Conservation (phyloP, 2,329 filamentous ascomycete genomes). For the Malbranchea zuffiana region DNA sequence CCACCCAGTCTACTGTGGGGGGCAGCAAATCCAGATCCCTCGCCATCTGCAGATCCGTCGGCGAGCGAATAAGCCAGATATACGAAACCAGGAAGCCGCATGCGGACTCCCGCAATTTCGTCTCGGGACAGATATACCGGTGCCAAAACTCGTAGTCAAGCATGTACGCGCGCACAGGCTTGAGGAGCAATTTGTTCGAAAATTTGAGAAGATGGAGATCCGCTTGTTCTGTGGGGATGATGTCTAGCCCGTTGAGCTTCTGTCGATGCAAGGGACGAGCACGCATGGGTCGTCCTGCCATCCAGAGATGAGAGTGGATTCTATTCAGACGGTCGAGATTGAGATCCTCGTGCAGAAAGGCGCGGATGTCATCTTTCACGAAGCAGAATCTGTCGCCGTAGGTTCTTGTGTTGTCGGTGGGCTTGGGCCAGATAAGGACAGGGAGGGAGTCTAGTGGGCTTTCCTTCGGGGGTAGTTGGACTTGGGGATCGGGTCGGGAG, state of each 20-base stretch:
- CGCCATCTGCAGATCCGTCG: constrained; percentile 32
- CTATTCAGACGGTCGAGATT: constrained; percentile 16
- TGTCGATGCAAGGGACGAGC: constrained; percentile 21
- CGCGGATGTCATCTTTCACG: constrained; percentile 8
- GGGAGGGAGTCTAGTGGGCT: too few species aligned
- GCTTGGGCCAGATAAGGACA: too few species aligned
- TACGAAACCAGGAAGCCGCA: constrained; percentile 35
- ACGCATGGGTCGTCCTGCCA: constrained; percentile 18
- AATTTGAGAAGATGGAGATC: constrained; percentile 22
- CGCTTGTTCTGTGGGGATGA: constrained; percentile 20
- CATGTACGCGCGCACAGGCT: constrained; percentile 21
- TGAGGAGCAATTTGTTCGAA: constrained; percentile 18
- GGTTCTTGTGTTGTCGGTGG: too few species aligned
- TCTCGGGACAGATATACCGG: constrained; percentile 16
- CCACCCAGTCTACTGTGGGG: constrained; percentile 25
- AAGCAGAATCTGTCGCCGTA: too few species aligned
- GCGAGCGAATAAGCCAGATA: constrained; percentile 29
- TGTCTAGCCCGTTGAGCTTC: constrained; percentile 14
- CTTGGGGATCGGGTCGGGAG: too few species aligned
- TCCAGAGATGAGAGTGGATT: constrained; percentile 20
- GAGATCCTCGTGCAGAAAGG: constrained; percentile 10
- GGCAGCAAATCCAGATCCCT: constrained; percentile 25
- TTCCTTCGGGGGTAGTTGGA: too few species aligned
- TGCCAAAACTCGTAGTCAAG: constrained; percentile 19
- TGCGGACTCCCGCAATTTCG: constrained; percentile 21